These are phyloP conservation scores for Rhamnella rubrinervis DNA, from an alignment of 331 rosid species.

Conservation along the genomic window DNA sequence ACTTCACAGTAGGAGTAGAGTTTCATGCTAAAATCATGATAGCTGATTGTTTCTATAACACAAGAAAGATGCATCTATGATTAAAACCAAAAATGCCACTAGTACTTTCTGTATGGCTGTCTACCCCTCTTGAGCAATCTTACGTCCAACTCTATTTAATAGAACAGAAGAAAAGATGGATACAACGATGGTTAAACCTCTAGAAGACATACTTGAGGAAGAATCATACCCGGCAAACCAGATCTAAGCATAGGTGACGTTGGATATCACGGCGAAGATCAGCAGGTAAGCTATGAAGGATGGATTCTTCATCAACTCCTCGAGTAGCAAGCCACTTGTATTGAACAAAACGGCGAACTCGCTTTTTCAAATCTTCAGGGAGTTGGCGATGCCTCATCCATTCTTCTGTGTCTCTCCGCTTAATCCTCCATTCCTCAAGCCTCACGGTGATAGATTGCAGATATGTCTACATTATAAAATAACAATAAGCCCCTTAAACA, in stretches of 20 bases:
- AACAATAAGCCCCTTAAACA: constrained; percentile 9
- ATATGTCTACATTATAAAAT: constrained; percentile 65
- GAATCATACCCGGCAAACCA: constrained; percentile 86
- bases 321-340: constrained; percentile 96
- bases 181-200: constrained; percentile 13
- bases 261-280: constrained; percentile 99
- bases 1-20: not conserved
- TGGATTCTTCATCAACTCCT: constrained; percentile 93
- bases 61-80: no score
- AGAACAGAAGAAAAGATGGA: constrained; percentile 1
- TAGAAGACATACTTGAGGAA: constrained; percentile 7
- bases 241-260: constrained; percentile 87
- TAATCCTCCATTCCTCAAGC: constrained; percentile 98
- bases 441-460: constrained; percentile 92
- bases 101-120: no score
- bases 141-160: constrained; percentile 7
- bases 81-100: no score
- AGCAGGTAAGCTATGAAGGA: constrained; percentile 76
- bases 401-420: constrained; percentile 93
- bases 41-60: not conserved
- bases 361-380: constrained; percentile 76
- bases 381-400: constrained; percentile 99
- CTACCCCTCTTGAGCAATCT: not conserved
- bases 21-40: not conserved
- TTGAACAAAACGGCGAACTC: constrained; percentile 83